A percentile compares a stretch with the other conserved stretches of the same genome.
Conservation (phyloP, 495 filamentous ascomycete species). For the Neurospora terricola region DNA sequence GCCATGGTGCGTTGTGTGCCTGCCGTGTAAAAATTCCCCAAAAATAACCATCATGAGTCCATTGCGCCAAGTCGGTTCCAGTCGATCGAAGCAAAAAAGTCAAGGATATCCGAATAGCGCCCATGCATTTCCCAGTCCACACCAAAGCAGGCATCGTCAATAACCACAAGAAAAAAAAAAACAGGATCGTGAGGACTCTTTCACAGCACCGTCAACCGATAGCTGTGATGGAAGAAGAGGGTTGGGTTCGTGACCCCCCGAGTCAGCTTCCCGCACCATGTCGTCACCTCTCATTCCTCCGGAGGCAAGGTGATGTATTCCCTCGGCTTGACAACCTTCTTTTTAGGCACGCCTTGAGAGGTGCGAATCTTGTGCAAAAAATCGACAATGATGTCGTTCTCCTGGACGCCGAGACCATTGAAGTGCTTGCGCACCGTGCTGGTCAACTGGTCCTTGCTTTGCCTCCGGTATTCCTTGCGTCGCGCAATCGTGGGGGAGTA, state of each 20-base stretch:
- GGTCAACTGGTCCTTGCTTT: constrained; percentile 72
- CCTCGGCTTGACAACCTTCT: constrained; percentile 3
- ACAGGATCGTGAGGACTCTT: not conserved
- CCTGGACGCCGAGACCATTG: constrained; percentile 71
- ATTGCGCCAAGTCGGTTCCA: not conserved
- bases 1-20: not conserved
- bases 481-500: constrained; percentile 64
- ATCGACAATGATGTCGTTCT: constrained; percentile 81
- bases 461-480: constrained; percentile 49
- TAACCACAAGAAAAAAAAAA: not conserved
- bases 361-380: constrained; percentile 70
- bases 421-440: constrained; percentile 80
- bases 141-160: not conserved
- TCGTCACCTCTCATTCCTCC: not conserved
- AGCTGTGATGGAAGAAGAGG: not conserved
- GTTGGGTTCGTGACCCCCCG: not conserved
- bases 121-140: not conserved
- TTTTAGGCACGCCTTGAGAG: constrained; percentile 24
- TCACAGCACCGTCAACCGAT: not conserved
- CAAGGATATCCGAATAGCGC: not conserved
- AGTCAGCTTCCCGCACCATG: not conserved
- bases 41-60: not conserved
- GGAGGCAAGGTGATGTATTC: not conserved
- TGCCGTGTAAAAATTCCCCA: not conserved
- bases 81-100: not conserved